These are phyloP conservation scores for Penicillium verhagenii DNA, from an alignment of 495 filamentous ascomycete genomes.

Conservation along the genomic window DNA sequence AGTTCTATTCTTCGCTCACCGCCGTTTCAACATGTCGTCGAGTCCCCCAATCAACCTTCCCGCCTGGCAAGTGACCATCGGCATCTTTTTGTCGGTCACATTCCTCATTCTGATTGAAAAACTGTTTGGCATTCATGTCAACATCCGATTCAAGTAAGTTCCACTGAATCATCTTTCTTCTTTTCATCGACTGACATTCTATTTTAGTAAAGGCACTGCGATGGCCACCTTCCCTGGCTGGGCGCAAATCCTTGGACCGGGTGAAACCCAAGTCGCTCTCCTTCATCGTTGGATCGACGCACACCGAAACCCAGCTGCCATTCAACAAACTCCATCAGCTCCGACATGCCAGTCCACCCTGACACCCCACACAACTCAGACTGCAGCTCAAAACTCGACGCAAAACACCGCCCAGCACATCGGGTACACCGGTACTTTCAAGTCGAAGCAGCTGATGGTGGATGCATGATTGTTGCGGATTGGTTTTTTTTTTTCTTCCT, in stretches of 20 bases:
- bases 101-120: slow-evolving; percentile 5
- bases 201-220: neutral
- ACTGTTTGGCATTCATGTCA: neutral
- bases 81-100: slow-evolving; percentile 2
- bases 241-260: neutral
- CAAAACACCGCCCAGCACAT: neutral
- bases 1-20: neutral
- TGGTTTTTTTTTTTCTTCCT: too few species aligned
- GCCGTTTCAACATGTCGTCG: neutral
- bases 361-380: too few species aligned
- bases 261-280: slow-evolving; percentile 1
- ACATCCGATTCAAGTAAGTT: neutral
- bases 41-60: slow-evolving; percentile 1
- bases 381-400: neutral
- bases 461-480: neutral
- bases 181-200: neutral
- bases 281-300: slow-evolving; percentile 1
- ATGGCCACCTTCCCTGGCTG: slow-evolving; percentile 2
- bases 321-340: neutral
- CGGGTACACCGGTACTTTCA: neutral
- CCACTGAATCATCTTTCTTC: neutral
- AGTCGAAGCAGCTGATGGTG: neutral
- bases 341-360: too few species aligned
- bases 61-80: neutral
- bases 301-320: neutral